Conservation (phyloP, 495 filamentous ascomycete genomes). For the Peziza echinospora region DNA sequence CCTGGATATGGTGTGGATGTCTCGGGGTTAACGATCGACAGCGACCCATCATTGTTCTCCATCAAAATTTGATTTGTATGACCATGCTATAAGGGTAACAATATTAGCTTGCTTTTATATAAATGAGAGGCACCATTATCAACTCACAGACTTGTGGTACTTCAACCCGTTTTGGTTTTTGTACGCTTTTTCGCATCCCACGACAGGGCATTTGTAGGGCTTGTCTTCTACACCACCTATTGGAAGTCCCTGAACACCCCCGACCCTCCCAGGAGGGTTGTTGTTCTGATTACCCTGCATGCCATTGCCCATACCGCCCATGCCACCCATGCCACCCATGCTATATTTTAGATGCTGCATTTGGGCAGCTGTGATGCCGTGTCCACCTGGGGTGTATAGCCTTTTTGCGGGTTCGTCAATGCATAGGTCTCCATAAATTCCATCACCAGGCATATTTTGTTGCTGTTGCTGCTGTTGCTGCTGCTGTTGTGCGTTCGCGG, state of each 20-base stretch:
- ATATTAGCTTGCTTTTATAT: slow-evolving; percentile 5
- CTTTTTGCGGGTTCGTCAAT: slow-evolving; percentile 94
- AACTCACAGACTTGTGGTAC: slow-evolving; percentile 49
- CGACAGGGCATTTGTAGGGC: slow-evolving; percentile 91
- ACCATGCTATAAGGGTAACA: slow-evolving; percentile 46
- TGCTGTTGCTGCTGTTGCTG: slow-evolving; percentile 30
- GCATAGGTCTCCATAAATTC: slow-evolving; percentile 38
- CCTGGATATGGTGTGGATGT: slow-evolving; percentile 86
- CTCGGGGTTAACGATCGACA: slow-evolving; percentile 93
- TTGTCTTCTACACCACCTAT: slow-evolving; percentile 44
- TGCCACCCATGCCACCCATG: slow-evolving; percentile 19
- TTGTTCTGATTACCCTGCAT: slow-evolving; percentile 49
- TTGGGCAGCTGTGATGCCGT: slow-evolving; percentile 32
- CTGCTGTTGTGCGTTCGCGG: slow-evolving; percentile 38
- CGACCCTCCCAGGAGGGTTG: background rate
- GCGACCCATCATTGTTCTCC: slow-evolving; percentile 87
- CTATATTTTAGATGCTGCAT: background rate
- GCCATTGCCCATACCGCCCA: slow-evolving; percentile 30
- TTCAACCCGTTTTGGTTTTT: slow-evolving; percentile 99
- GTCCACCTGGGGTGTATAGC: slow-evolving; percentile 66
- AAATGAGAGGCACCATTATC: slow-evolving; percentile 21
- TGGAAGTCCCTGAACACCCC: slow-evolving; percentile 29
- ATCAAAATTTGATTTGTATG: slow-evolving; percentile 91
- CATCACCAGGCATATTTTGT: background rate
- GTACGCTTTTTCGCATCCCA: slow-evolving; percentile 97